These are phyloP conservation scores for Annulohypoxylon bovei DNA, from an alignment of 495 filamentous ascomycete genomes.

Conservation along the genomic window DNA sequence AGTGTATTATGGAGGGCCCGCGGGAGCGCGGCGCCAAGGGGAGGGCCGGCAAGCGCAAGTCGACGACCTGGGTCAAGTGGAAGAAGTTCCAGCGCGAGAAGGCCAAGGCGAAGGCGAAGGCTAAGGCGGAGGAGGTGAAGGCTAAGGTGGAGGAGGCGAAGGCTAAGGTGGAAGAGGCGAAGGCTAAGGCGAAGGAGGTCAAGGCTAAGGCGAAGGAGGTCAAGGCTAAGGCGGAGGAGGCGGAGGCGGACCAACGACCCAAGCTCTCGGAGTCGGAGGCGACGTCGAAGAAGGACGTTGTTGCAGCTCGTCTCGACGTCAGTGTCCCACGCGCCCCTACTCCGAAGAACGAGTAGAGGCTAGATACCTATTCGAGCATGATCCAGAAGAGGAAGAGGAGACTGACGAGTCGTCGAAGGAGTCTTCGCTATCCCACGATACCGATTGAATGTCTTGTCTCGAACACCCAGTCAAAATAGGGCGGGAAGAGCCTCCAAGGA, in stretches of 20 bases:
- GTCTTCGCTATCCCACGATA: too few species aligned
- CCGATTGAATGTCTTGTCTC: too few species aligned
- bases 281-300: background rate
- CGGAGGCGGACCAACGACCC: background rate
- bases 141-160: background rate
- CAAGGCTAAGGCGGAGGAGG: background rate
- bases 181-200: too few species aligned
- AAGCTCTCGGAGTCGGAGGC: background rate
- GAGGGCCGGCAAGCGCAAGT: background rate
- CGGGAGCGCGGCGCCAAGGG: background rate
- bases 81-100: background rate
- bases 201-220: background rate
- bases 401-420: too few species aligned
- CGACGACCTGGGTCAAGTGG: background rate
- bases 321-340: too few species aligned
- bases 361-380: too few species aligned
- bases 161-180: background rate
- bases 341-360: too few species aligned
- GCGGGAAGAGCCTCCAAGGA: too few species aligned
- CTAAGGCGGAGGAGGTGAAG: background rate
- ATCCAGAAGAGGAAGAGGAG: too few species aligned
- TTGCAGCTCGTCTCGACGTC: background rate
- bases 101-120: background rate
- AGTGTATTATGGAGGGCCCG: too few species aligned
- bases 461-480: too few species aligned